Conservation (phyloP, 345 rosid species). For the Clausena lansium region DNA sequence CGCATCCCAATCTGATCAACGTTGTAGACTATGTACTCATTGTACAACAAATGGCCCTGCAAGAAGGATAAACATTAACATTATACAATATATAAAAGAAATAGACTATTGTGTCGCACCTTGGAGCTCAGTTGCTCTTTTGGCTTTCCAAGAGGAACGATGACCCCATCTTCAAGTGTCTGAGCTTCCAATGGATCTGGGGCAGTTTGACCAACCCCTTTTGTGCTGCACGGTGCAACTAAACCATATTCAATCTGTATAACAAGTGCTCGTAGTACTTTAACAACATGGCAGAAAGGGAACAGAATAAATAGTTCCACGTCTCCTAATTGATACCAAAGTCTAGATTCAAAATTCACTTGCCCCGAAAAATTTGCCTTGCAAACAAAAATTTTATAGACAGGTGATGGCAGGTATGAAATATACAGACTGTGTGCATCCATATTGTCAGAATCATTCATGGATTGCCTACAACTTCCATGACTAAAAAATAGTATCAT, state of each 20-base stretch:
- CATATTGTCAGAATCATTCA: neutral
- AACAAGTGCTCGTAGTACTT: neutral
- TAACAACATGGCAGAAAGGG: neutral
- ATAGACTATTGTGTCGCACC: conserved; percentile 24
- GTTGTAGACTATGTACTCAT: conserved; percentile 83
- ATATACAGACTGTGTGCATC: neutral
- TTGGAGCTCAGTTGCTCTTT: conserved; percentile 31
- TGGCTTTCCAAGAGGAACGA: conserved; percentile 82
- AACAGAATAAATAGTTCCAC: neutral
- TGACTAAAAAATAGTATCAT: neutral
- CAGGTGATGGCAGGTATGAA: neutral
- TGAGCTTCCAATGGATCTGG: conserved; percentile 62
- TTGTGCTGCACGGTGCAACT: conserved; percentile 50
- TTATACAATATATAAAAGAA: no score
- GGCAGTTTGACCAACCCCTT: conserved; percentile 75
- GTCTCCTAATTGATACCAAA: neutral
- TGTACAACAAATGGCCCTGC: conserved; percentile 71
- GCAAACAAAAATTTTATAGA: neutral
- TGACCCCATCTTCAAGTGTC: conserved; percentile 57
- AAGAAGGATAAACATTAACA: conserved; percentile 9
- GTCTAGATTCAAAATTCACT: neutral
- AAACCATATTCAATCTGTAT: neutral
- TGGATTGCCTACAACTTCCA: neutral
- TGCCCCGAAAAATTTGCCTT: neutral
- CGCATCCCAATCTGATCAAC: conserved; percentile 84